Percentiles rank a stretch among this genome's conserved stretches.
These are phyloP conservation scores for Globisporangium nodosum DNA, from an alignment of 352 stramenopile genomes.

Conservation along the genomic window DNA sequence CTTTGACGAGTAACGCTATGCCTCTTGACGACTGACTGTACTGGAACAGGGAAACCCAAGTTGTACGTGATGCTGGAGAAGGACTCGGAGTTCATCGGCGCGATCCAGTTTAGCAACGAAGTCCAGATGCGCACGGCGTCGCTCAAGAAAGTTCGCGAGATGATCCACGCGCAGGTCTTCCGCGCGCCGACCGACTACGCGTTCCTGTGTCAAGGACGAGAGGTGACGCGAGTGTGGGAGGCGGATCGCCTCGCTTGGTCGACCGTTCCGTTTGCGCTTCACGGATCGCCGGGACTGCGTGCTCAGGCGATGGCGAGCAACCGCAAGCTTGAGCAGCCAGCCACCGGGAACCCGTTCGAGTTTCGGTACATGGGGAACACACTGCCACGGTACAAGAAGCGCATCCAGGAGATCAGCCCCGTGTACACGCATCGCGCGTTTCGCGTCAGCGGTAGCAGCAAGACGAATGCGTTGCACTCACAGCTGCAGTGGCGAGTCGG, in stretches of 20 bases:
- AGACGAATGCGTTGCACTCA: constrained; percentile 21
- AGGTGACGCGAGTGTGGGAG: constrained; percentile 49
- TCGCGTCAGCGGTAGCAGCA: constrained; percentile 16
- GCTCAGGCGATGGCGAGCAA: constrained; percentile 29
- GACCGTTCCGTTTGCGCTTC: constrained; percentile 51
- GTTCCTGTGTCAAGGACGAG: constrained; percentile 49
- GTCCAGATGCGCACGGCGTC: constrained; percentile 46
- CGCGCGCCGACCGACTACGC: constrained; percentile 34
- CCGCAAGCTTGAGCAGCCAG: constrained; percentile 27
- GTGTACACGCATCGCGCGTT: constrained; percentile 47
- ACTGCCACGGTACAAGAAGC: constrained; percentile 60
- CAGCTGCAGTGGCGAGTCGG: constrained; percentile 38
- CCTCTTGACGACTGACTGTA: background rate
- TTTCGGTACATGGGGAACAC: constrained; percentile 60
- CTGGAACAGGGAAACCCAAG: constrained; percentile 42
- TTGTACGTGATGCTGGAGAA: constrained; percentile 64
- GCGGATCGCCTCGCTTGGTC: constrained; percentile 48
- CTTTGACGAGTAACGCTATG: background rate
- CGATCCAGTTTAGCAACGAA: constrained; percentile 49
- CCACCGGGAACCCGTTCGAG: constrained; percentile 32
- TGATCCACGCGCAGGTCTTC: constrained; percentile 36
- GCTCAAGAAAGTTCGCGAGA: constrained; percentile 40
- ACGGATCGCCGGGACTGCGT: constrained; percentile 42
- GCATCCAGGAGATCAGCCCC: constrained; percentile 40
- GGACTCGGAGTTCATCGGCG: constrained; percentile 46